Percentiles rank a stretch among this genome's conserved stretches.
Evolutionary conservation across 768 basidiomycete species (phyloP).

Genomic region (Lyophyllum shimeji): DNA sequence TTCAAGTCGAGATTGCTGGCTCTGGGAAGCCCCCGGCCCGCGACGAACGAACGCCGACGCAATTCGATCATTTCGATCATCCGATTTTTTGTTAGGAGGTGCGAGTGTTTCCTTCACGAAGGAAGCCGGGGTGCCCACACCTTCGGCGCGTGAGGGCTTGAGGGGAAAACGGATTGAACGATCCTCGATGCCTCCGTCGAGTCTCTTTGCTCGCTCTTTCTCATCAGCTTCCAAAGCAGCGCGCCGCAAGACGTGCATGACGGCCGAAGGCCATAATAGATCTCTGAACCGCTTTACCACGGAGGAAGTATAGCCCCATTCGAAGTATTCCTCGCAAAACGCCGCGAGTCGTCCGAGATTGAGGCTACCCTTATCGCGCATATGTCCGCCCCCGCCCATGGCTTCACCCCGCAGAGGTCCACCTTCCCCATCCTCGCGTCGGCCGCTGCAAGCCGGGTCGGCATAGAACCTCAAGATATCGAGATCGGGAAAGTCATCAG

Average conservation of each 20-base stretch:
- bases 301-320: slow-evolving; percentile 66
- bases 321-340: slow-evolving; percentile 64
- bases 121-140: slow-evolving; percentile 20
- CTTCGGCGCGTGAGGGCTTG: slow-evolving; percentile 10
- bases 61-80: slow-evolving; percentile 18
- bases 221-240: slow-evolving; percentile 43
- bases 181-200: slow-evolving; percentile 16
- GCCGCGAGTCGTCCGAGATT: slow-evolving; percentile 53
- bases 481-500: slow-evolving; percentile 53
- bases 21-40: slow-evolving; percentile 17
- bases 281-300: slow-evolving; percentile 68
- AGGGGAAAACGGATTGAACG: slow-evolving; percentile 19
- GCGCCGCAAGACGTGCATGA: slow-evolving; percentile 57
- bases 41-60: slow-evolving; percentile 27
- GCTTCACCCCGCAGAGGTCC: no score
- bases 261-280: slow-evolving; percentile 60
- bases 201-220: slow-evolving; percentile 23
- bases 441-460: slow-evolving; percentile 17
- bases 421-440: slow-evolving; percentile 15
- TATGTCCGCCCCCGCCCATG: slow-evolving; percentile 30
- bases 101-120: slow-evolving; percentile 22
- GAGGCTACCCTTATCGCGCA: slow-evolving; percentile 37
- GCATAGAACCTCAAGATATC: slow-evolving; percentile 60
- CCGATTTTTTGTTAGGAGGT: background rate
- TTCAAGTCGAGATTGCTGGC: no score